These are phyloP conservation scores for Tylopilus sp. DNA, from an alignment of 768 basidiomycete genomes.

Conservation along the genomic window DNA sequence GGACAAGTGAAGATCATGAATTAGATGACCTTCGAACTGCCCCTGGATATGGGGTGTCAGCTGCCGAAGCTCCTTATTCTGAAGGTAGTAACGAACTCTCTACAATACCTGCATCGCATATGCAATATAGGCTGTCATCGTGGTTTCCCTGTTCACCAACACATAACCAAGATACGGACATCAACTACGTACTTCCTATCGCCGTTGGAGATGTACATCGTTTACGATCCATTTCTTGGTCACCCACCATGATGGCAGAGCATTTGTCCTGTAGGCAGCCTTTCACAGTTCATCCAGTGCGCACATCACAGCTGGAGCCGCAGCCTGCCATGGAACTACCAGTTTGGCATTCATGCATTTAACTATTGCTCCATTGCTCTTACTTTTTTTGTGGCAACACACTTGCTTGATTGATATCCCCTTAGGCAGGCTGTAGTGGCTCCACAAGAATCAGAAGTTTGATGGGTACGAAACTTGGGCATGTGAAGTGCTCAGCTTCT, in stretches of 20 bases:
- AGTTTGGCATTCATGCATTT: constrained; percentile 1
- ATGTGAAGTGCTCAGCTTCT: too few species aligned
- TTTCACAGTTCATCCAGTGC: constrained; percentile 22
- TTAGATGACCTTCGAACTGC: constrained; percentile 14
- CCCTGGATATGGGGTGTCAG: not conserved
- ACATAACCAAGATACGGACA: not conserved
- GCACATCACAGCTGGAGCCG: constrained; percentile 31
- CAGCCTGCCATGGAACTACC: constrained; percentile 32
- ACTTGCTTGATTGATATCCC: too few species aligned
- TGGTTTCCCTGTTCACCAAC: not conserved
- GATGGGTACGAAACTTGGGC: too few species aligned
- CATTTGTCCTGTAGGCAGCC: constrained; percentile 10
- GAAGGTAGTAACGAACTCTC: constrained; percentile 16
- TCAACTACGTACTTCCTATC: not conserved
- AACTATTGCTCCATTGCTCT: too few species aligned
- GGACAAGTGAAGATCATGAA: constrained; percentile 29
- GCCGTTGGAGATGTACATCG: not conserved
- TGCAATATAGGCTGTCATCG: not conserved
- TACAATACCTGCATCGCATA: not conserved
- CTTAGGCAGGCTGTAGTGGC: too few species aligned
- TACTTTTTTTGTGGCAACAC: too few species aligned
- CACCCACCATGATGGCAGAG: not conserved
- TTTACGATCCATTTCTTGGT: not conserved
- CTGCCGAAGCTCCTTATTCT: not conserved
- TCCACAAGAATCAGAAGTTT: too few species aligned